Evolutionary conservation across 31 red algal genomes (phyloP).

Genomic region (Bonnemaisonia californica): DNA sequence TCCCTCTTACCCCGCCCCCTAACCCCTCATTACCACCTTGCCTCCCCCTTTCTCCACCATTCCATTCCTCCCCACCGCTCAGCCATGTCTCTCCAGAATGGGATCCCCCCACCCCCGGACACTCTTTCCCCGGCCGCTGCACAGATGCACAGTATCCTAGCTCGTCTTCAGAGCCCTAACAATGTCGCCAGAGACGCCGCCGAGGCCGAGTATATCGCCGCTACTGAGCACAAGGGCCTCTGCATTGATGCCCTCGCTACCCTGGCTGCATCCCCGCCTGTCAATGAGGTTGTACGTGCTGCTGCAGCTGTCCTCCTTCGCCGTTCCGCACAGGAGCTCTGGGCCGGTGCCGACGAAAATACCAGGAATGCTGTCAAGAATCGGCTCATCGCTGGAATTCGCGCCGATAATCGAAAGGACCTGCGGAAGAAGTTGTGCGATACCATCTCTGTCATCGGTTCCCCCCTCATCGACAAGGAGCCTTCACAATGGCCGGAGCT

Average conservation of each 20-base stretch:
- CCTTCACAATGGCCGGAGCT: slow-evolving; percentile 90
- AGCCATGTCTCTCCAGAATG: slow-evolving; percentile 34
- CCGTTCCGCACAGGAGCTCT: slow-evolving; percentile 78
- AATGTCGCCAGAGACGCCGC: slow-evolving; percentile 71
- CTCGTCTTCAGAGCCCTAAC: slow-evolving; percentile 83
- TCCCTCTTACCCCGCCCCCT: not conserved
- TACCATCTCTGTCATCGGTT: slow-evolving; percentile 67
- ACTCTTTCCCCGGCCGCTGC: slow-evolving; percentile 34
- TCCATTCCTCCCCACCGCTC: not conserved
- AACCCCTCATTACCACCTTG: slow-evolving; percentile 7
- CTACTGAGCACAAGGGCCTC: slow-evolving; percentile 52
- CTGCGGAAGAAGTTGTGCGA: slow-evolving; percentile 88
- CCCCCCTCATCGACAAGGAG: slow-evolving; percentile 54
- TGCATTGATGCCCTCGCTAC: slow-evolving; percentile 82
- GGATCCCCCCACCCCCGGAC: slow-evolving; percentile 4
- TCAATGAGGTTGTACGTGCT: slow-evolving; percentile 73
- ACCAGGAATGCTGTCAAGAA: slow-evolving; percentile 56
- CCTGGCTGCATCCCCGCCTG: slow-evolving; percentile 50
- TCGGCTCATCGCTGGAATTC: slow-evolving; percentile 65
- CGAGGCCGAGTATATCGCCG: slow-evolving; percentile 75
- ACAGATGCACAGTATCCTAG: slow-evolving; percentile 83
- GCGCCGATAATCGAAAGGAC: slow-evolving; percentile 56
- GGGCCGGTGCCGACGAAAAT: slow-evolving; percentile 66
- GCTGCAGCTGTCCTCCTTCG: slow-evolving; percentile 86
- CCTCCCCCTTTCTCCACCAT: not conserved